Conservation (phyloP, 192 early-diverging fungal species). For the Coemansia sp. region DNA sequence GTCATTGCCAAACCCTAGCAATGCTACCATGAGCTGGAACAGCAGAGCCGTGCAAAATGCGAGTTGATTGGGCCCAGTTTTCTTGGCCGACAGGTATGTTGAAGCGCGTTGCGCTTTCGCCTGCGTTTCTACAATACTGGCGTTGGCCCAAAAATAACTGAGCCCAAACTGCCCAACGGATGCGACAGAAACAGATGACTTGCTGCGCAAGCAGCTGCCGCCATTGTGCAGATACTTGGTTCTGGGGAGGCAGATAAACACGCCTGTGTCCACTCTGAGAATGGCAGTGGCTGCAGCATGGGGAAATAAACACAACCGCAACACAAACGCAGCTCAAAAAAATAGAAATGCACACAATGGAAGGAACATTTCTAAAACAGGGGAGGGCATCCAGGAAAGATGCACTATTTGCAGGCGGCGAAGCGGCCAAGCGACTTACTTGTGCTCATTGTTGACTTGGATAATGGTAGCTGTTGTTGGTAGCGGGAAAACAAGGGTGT, state of each 20-base stretch:
- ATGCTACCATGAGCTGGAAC: neutral
- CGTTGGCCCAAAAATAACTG: too few species aligned
- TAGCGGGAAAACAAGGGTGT: neutral
- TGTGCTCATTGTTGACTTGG: conserved; percentile 7
- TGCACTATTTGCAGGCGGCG: neutral
- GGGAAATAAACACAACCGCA: neutral
- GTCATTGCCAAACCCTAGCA: neutral
- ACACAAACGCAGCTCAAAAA: neutral
- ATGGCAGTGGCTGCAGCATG: conserved; percentile 3
- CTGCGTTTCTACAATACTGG: too few species aligned
- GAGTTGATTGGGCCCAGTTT: too few species aligned
- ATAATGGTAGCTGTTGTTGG: conserved; percentile 1
- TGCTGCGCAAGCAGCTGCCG: conserved; percentile 3
- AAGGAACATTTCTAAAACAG: neutral
- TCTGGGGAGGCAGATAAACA: neutral
- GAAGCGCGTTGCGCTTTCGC: too few species aligned
- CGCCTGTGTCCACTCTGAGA: neutral
- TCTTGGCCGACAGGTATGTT: too few species aligned
- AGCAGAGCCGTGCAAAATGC: too few species aligned
- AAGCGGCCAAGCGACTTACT: neutral
- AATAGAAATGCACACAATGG: neutral
- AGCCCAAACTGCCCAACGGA: neutral
- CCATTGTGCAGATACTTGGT: neutral
- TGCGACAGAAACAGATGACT: conserved; percentile 3
- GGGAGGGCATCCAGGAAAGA: neutral